phyloP scores from a whole-genome alignment of 306 rosid species.

The Urtica urens region DNA sequence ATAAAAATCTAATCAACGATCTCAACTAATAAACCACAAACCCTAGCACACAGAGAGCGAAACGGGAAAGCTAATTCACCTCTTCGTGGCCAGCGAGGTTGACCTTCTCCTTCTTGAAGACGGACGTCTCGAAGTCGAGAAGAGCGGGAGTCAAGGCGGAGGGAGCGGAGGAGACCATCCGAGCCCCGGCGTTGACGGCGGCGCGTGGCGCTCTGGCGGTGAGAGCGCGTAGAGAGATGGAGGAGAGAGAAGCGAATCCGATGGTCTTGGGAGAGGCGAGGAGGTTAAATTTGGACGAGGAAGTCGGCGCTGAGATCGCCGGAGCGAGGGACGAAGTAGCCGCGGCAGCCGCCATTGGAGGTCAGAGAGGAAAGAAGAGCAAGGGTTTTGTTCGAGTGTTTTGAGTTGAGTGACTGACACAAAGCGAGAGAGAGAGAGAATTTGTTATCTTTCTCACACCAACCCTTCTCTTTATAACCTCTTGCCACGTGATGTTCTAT shows the following conservation, averaged over 20 bases:
- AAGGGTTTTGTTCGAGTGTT: background rate
- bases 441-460: no score
- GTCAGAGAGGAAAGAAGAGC: background rate
- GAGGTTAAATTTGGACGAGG: constrained; percentile 7
- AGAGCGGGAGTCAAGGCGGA: constrained; percentile 20
- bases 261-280: constrained; percentile 2
- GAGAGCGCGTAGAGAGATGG: constrained; percentile 20
- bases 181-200: constrained; percentile 44
- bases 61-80: constrained; percentile 28
- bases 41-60: background rate
- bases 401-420: background rate
- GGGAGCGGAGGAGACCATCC: constrained; percentile 60
- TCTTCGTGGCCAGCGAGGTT: constrained; percentile 87
- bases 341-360: constrained; percentile 34
- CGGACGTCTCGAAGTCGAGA: constrained; percentile 66
- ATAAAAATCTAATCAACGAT: no score
- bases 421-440: background rate
- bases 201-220: constrained; percentile 11
- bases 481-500: no score
- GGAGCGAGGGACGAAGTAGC: constrained; percentile 29
- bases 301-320: constrained; percentile 20
- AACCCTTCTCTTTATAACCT: background rate
- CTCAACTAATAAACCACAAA: no score
- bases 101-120: constrained; percentile 76
- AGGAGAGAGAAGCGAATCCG: constrained; percentile 27